Percentiles rank a stretch among this genome's conserved stretches.
Evolutionary conservation across 305 asterid genomes (phyloP).

Genomic region (Nicotiana rustica): DNA sequence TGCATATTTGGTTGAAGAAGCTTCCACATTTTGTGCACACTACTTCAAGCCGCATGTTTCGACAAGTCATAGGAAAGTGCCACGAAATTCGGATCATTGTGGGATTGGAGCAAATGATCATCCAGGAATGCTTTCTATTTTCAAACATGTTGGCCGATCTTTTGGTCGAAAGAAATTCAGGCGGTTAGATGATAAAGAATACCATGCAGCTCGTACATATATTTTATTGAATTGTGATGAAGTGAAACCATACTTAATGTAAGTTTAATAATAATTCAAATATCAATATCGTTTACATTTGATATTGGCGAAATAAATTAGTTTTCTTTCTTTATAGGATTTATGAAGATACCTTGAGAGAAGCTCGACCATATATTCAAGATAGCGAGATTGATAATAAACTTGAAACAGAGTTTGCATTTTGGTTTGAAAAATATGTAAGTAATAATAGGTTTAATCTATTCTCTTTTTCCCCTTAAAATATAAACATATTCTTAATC

Average conservation of each 20-base stretch:
- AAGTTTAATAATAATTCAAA: neutral
- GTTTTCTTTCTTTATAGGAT: neutral
- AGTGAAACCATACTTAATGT: neutral
- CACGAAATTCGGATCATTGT: no score
- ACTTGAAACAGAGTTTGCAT: neutral
- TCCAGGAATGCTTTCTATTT: no score
- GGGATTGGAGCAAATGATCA: no score
- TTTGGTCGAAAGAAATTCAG: neutral
- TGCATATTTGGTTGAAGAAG: neutral
- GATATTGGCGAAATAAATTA: neutral
- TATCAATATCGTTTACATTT: neutral
- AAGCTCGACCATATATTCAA: neutral
- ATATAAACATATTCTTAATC: neutral
- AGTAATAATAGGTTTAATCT: neutral
- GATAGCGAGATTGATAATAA: neutral
- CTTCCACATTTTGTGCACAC: neutral
- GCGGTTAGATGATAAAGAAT: neutral
- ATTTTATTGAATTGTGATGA: neutral
- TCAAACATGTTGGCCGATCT: neutral
- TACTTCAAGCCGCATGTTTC: neutral
- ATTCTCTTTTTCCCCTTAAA: neutral
- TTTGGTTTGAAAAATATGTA: neutral
- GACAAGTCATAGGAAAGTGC: no score
- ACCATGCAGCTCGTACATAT: neutral
- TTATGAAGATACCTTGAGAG: neutral